Evolutionary conservation across 164 flowering plant species (phyloP).

Genomic region (Vitis rotundifolia): DNA sequence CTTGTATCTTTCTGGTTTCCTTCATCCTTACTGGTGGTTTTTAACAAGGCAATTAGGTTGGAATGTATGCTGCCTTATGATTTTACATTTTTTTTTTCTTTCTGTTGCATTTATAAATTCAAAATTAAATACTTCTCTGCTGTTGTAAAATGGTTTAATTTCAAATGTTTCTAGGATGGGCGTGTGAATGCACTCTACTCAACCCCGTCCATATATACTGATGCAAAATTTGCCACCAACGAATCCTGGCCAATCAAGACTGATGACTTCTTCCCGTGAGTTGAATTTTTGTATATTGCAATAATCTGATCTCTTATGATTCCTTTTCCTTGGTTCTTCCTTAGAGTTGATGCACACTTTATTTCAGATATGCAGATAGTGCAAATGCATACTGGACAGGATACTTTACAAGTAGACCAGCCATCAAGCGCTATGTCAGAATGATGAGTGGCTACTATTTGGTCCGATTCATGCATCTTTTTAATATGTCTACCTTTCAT

Average conservation of each 20-base stretch:
- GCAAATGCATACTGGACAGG: conserved; percentile 96
- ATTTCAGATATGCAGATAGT: conserved; percentile 83
- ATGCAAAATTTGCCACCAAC: conserved; percentile 76
- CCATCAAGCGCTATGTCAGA: conserved; percentile 83
- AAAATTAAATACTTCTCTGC: background rate
- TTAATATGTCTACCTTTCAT: background rate
- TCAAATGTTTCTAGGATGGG: conserved; percentile 67
- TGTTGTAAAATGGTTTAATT: conserved; percentile 4
- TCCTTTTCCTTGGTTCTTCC: background rate
- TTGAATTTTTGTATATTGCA: conserved; percentile 11
- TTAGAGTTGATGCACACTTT: conserved; percentile 8
- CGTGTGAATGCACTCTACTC: conserved; percentile 96
- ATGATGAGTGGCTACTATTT: conserved; percentile 82
- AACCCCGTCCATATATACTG: conserved; percentile 88
- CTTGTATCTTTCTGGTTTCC: background rate
- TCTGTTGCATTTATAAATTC: background rate
- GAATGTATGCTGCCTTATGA: background rate
- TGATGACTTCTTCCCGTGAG: conserved; percentile 94
- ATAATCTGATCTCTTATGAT: background rate
- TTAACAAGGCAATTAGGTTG: background rate
- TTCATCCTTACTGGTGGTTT: background rate
- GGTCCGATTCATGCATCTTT: conserved; percentile 37
- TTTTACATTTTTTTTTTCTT: background rate
- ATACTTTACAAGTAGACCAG: conserved; percentile 89
- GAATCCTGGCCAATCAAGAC: conserved; percentile 86